Conservation (phyloP, 768 basidiomycete genomes). For the Tricholoma terreum region DNA sequence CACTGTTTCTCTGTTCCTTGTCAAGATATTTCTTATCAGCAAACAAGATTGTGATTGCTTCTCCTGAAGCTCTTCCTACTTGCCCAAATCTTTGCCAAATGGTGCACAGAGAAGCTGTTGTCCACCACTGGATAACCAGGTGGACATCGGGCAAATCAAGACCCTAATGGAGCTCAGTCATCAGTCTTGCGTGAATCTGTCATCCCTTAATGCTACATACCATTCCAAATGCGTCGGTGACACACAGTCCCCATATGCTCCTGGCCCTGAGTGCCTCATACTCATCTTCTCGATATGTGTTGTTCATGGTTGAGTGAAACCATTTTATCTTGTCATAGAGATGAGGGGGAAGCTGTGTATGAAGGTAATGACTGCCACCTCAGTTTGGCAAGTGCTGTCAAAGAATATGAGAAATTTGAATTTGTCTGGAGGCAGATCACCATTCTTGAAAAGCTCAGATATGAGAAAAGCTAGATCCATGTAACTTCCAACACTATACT, state of each 20-base stretch:
- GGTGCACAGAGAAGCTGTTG: conserved; percentile 18
- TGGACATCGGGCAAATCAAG: conserved; percentile 31
- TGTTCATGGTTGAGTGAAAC: conserved; percentile 2
- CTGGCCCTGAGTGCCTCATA: neutral
- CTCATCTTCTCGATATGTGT: neutral
- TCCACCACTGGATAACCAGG: conserved; percentile 33
- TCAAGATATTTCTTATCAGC: conserved; percentile 27
- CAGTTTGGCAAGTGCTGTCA: conserved; percentile 1
- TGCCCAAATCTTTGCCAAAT: conserved; percentile 35
- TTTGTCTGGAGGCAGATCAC: neutral
- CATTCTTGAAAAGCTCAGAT: neutral
- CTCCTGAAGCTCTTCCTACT: conserved; percentile 17
- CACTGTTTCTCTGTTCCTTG: conserved; percentile 13
- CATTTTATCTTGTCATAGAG: neutral
- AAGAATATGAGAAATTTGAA: conserved; percentile 8
- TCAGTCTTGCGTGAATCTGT: neutral
- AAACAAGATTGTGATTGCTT: conserved; percentile 23
- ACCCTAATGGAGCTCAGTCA: conserved; percentile 20
- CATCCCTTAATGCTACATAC: conserved; percentile 16
- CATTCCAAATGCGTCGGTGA: conserved; percentile 34
- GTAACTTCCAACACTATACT: conserved; percentile 14
- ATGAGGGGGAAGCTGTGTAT: too few species aligned
- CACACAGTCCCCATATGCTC: conserved; percentile 17
- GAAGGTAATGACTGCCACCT: neutral
- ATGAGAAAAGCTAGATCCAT: conserved; percentile 15